Base-by-base conservation (phyloP, 2,329 filamentous ascomycete genomes). In the Rugonectria rugulosa region DNA sequence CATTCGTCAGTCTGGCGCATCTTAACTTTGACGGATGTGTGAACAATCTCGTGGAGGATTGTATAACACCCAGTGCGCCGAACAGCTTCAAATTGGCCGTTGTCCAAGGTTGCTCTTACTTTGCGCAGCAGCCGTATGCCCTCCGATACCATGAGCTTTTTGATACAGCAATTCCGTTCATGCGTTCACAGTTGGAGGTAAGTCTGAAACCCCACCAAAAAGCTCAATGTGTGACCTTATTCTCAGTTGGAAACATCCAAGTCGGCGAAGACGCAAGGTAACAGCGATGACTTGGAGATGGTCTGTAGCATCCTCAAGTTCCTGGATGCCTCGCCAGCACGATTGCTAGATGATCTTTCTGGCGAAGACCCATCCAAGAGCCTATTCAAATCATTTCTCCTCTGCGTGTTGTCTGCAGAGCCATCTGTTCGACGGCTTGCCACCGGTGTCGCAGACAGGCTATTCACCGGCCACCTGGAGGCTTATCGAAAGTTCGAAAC, bases 1-100 rank as follows among this genome's bases (percentile, higher is more conserved):
- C 86, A 4, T 88, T 89, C 67, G 85, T 89, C 52, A 86, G 84
- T 68, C 73, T 89, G 34, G 78, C 82, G 11, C 81, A 88, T 62
- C 74, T 90, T 29, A 85, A 84, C 65, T 80, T 86, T 50, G 83
- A 87, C 43, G 77, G 78, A 48, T 83, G 80, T 54, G 77, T 86
- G 43, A 83, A 84, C 37, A 79, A 78, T 19, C 77, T 90, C 12
- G 77, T 81, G 4, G 79, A 83, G 41, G 73, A 76, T 8, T 89
- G 87, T 60, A 78, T 88, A 41, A 76, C 81, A 29, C 71, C 80
- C n/a, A 79, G 76, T 49, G 77, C 86, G 2, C 85, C 87, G 8
- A 73, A 79, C 47, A 79, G 75, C 47, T 88, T 88, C 71, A 88
- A 87, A 68, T 78, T 88, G 40, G 83, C 86, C 8, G 78, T 85